Evolutionary conservation across 2,329 filamentous ascomycete genomes (phyloP).

Genomic region (Cladophialophora chaetospira): DNA sequence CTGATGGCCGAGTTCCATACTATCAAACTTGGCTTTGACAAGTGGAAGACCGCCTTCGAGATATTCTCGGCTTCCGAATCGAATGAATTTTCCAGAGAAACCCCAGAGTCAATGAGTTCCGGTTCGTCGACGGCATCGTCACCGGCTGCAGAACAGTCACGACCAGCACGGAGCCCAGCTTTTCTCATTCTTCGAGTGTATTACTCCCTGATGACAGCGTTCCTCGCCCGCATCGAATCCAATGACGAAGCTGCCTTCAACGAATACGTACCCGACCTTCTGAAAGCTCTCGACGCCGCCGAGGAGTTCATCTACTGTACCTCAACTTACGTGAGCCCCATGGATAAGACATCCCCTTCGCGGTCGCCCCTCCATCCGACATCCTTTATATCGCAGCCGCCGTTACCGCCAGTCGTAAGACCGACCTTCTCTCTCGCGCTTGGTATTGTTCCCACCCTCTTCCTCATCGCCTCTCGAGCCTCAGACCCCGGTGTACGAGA

Average conservation of each 20-base stretch:
- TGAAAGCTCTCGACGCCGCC: conserved; percentile 7
- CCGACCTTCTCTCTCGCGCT: conserved; percentile 61
- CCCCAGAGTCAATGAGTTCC: conserved; percentile 2
- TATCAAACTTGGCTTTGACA: conserved; percentile 2
- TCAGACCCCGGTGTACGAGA: conserved; percentile 59
- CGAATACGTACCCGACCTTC: conserved; percentile 12
- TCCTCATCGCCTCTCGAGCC: conserved; percentile 68
- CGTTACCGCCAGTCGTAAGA: neutral
- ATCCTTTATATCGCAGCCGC: neutral
- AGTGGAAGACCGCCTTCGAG: conserved; percentile 11
- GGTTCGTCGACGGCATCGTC: neutral
- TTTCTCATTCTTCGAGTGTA: conserved; percentile 12
- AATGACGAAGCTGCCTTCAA: conserved; percentile 17
- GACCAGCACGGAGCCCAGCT: neutral
- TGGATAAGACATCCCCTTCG: neutral
- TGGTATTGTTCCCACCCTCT: conserved; percentile 66
- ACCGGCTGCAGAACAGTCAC: neutral
- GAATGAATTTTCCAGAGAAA: conserved; percentile 7
- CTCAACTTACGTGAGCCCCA: conserved; percentile 1
- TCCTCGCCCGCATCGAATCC: conserved; percentile 11
- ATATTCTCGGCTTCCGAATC: neutral
- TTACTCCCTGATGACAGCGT: conserved; percentile 4
- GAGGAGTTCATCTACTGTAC: conserved; percentile 21
- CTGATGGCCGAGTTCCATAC: conserved; percentile 9
- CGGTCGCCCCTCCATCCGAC: neutral